phyloP scores from a whole-genome alignment of 2,329 filamentous ascomycete species.

The Xylariales sp. region DNA sequence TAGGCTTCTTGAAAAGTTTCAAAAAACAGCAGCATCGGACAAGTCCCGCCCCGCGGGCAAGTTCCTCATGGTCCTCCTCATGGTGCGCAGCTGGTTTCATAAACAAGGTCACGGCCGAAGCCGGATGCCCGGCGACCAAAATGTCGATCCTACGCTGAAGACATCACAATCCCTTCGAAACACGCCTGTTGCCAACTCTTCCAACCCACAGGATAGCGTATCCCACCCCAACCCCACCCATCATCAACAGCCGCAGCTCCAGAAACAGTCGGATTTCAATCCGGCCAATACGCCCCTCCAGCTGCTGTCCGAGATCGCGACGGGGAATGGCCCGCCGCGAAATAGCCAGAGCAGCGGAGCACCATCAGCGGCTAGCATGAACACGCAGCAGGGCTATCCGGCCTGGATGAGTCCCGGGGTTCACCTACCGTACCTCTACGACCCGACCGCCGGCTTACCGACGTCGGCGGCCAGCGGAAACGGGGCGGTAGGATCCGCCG shows the following conservation, averaged over 20 bases:
- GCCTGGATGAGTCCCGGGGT: conserved; percentile 39
- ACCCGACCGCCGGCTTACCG: conserved; percentile 39
- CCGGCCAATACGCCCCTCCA: conserved; percentile 65
- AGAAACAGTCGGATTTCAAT: conserved; percentile 46
- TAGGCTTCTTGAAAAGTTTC: conserved; percentile 75
- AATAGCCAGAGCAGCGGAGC: conserved; percentile 34
- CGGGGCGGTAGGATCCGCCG: conserved; percentile 8
- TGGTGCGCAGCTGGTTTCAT: conserved; percentile 77
- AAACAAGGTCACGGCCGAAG: conserved; percentile 55
- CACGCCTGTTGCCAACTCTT: neutral
- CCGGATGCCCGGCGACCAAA: conserved; percentile 34
- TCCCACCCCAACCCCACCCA: conserved; percentile 33
- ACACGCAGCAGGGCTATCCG: conserved; percentile 41
- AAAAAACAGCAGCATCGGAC: conserved; percentile 70
- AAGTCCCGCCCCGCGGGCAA: conserved; percentile 74
- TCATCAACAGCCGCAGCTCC: conserved; percentile 37
- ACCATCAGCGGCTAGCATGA: conserved; percentile 39
- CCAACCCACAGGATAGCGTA: conserved; percentile 10
- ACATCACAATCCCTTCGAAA: conserved; percentile 21
- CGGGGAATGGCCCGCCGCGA: conserved; percentile 53
- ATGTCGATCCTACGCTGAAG: conserved; percentile 24
- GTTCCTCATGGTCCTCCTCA: conserved; percentile 76
- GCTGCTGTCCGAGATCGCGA: conserved; percentile 68
- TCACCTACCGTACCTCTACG: conserved; percentile 54
- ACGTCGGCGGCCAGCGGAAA: conserved; percentile 15